Conservation (phyloP, 2,329 filamentous ascomycete genomes). For the Fusarium cyanostomum region DNA sequence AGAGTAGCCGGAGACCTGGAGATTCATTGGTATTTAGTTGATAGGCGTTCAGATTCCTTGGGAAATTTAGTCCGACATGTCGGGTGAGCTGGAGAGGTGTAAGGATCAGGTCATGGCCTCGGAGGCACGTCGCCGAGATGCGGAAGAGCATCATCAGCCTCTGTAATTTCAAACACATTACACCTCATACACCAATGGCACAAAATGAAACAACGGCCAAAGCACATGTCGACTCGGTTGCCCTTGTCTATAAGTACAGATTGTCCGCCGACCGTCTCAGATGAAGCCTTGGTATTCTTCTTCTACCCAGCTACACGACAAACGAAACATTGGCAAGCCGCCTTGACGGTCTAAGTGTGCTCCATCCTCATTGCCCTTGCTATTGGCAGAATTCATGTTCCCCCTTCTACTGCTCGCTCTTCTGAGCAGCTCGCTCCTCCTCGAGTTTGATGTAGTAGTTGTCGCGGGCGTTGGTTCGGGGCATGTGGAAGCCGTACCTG, state of each 20-base stretch:
- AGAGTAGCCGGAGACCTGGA: background rate
- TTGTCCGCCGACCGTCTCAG: slow-evolving; percentile 36
- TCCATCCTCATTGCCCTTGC: slow-evolving; percentile 10
- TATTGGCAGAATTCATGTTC: slow-evolving; percentile 2
- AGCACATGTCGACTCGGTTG: slow-evolving; percentile 39
- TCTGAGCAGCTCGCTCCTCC: slow-evolving; percentile 60
- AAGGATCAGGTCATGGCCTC: background rate
- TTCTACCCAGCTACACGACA: slow-evolving; percentile 39
- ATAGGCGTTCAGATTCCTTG: background rate
- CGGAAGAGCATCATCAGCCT: background rate
- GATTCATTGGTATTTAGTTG: background rate
- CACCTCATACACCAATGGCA: slow-evolving; percentile 6
- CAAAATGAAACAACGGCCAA: slow-evolving; percentile 8
- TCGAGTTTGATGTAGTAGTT: slow-evolving; percentile 67
- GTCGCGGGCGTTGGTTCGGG: slow-evolving; percentile 67
- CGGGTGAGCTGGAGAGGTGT: background rate
- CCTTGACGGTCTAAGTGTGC: slow-evolving; percentile 27
- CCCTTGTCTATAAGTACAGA: slow-evolving; percentile 44
- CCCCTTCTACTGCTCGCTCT: slow-evolving; percentile 41
- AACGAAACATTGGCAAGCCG: slow-evolving; percentile 38
- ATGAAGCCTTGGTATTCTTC: slow-evolving; percentile 39
- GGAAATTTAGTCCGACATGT: background rate
- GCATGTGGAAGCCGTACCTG: slow-evolving; percentile 72
- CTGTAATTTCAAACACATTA: background rate
- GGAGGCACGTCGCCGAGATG: background rate